These are phyloP conservation scores for Alternaria tenuissima DNA, from an alignment of 2,329 filamentous ascomycete species.

Conservation along the genomic window DNA sequence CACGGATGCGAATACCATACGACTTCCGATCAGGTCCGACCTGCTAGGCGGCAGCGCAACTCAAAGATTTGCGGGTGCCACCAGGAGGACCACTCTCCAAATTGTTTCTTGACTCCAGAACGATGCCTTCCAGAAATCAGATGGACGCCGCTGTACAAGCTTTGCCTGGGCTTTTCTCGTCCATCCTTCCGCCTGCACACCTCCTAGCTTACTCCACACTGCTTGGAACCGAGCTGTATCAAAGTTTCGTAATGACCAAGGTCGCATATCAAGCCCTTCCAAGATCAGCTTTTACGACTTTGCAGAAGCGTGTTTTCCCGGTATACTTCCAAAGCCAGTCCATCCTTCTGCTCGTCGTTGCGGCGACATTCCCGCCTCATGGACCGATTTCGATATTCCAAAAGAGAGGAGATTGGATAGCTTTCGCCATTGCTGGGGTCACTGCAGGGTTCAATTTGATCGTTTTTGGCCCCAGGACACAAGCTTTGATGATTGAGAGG, in stretches of 20 bases:
- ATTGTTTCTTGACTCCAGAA: fast-evolving
- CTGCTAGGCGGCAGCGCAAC: slow-evolving; percentile 12
- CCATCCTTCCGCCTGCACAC: slow-evolving; percentile 43
- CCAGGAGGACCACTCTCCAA: too few relatives aligned
- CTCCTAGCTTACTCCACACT: slow-evolving; percentile 52
- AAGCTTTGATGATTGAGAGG: slow-evolving; percentile 46
- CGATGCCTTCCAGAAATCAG: neutral
- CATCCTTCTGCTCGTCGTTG: slow-evolving; percentile 46
- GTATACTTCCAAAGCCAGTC: slow-evolving; percentile 52
- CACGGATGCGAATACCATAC: neutral
- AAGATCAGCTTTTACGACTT: slow-evolving; percentile 47
- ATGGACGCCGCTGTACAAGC: neutral
- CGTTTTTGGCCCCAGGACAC: slow-evolving; percentile 49
- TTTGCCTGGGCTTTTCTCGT: neutral
- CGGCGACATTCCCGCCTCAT: slow-evolving; percentile 45
- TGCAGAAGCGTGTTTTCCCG: slow-evolving; percentile 54
- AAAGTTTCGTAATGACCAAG: slow-evolving; percentile 55
- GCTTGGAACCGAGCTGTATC: slow-evolving; percentile 52
- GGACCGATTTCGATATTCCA: slow-evolving; percentile 40
- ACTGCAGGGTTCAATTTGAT: slow-evolving; percentile 50
- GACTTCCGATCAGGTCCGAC: neutral
- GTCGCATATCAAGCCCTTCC: slow-evolving; percentile 49
- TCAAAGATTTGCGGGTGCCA: slow-evolving; percentile 1
- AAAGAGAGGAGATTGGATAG: slow-evolving; percentile 30
- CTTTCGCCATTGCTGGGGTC: slow-evolving; percentile 41